phyloP scores from a whole-genome alignment of 768 basidiomycete species.

The Podaxis carcinomalis region DNA sequence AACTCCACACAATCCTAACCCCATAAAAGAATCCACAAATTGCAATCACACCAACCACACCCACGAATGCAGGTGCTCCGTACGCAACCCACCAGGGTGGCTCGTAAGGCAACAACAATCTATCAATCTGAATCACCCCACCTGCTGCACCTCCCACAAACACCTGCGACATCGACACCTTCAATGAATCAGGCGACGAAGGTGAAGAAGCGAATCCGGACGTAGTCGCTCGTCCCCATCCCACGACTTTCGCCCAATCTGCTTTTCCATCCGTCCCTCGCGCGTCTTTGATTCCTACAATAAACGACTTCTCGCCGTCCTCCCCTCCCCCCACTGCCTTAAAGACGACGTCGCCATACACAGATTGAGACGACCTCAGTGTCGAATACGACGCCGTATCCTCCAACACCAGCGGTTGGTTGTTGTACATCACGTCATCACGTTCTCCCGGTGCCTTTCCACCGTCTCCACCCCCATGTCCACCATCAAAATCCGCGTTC shows the following conservation, averaged over 20 bases:
- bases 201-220: background rate
- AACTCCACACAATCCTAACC: slow-evolving; percentile 66
- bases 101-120: slow-evolving; percentile 77
- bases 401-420: slow-evolving; percentile 67
- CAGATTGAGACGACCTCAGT: slow-evolving; percentile 57
- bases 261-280: slow-evolving; percentile 57
- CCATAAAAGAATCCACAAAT: slow-evolving; percentile 72
- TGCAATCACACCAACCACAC: slow-evolving; percentile 49
- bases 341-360: slow-evolving; percentile 85
- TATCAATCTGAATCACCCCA: slow-evolving; percentile 87
- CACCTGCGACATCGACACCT: background rate
- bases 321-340: slow-evolving; percentile 34
- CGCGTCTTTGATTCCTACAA: slow-evolving; percentile 73
- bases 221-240: slow-evolving; percentile 76
- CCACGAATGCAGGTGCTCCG: slow-evolving; percentile 64
- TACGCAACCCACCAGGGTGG: slow-evolving; percentile 84
- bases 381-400: slow-evolving; percentile 71
- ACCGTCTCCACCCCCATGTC: background rate
- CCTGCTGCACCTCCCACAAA: slow-evolving; percentile 57
- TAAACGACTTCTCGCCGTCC: slow-evolving; percentile 40
- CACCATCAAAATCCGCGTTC: slow-evolving; percentile 18
- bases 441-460: background rate
- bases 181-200: background rate
- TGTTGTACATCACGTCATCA: slow-evolving; percentile 48
- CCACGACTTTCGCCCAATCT: slow-evolving; percentile 62